phyloP scores from a whole-genome alignment of 768 basidiomycete genomes.

The Solioccasus polychromus region DNA sequence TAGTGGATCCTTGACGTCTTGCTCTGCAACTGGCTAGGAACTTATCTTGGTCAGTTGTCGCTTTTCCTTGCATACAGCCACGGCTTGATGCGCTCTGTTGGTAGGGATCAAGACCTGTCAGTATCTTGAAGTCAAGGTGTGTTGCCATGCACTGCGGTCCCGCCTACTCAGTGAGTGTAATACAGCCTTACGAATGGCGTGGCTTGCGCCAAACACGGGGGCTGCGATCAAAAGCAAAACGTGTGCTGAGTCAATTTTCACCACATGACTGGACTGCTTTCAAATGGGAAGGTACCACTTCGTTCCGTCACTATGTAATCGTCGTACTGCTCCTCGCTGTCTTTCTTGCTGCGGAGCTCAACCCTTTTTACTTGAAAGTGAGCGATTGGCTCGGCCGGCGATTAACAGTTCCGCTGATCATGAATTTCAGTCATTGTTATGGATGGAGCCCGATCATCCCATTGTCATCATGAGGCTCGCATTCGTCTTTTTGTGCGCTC shows the following conservation, averaged over 20 bases:
- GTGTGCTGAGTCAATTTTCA: slow-evolving; percentile 80
- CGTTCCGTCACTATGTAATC: slow-evolving; percentile 68
- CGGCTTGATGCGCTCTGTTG: slow-evolving; percentile 14
- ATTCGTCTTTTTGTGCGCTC: slow-evolving; percentile 79
- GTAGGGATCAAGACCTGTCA: slow-evolving; percentile 85
- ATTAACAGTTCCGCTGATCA: slow-evolving; percentile 15
- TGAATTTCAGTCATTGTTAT: slow-evolving; percentile 51
- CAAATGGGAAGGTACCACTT: slow-evolving; percentile 80
- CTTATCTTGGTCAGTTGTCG: slow-evolving; percentile 67
- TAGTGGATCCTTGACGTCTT: slow-evolving; percentile 88
- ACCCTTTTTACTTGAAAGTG: slow-evolving; percentile 87
- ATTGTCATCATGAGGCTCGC: slow-evolving; percentile 71
- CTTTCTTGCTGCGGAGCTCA: slow-evolving; percentile 82
- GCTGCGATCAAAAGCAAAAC: slow-evolving; percentile 71
- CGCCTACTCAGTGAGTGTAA: slow-evolving; percentile 1
- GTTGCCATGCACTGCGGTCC: not conserved
- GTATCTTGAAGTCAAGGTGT: slow-evolving; percentile 83
- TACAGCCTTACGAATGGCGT: slow-evolving; percentile 81
- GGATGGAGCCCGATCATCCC: slow-evolving; percentile 92
- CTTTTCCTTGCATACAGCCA: slow-evolving; percentile 6
- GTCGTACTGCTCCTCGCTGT: slow-evolving; percentile 75
- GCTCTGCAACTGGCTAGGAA: slow-evolving; percentile 85
- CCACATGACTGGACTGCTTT: slow-evolving; percentile 88
- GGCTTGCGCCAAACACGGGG: slow-evolving; percentile 77
- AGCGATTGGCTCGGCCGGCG: slow-evolving; percentile 12